Evolutionary conservation across 202 grass and related monocot species (phyloP), one percentile per base, ranked within the genome.

Genomic region (Cymbopogon flexuosus): DNA sequence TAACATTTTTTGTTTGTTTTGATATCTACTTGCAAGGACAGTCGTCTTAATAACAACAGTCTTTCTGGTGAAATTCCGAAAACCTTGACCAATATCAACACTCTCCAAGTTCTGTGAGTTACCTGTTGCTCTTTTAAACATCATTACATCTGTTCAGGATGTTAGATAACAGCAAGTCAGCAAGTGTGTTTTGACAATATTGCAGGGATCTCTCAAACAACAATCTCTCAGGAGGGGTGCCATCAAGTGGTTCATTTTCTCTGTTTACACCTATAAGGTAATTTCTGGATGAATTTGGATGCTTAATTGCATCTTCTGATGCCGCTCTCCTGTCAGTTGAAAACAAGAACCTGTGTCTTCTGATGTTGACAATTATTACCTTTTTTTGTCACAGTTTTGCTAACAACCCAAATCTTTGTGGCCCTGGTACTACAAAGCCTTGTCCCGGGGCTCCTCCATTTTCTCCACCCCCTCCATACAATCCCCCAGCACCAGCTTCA

Each of bases 21-120:
- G 59, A 75, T 89, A 31, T 79, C 70, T 87, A 35, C 78, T 74
- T 92, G 84, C 57, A 86, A 93, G 82, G 71, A 90, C 70, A 97
- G 94, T 30, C 94, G 94, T 81, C 88, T 97, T 79, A 97, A 97
- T 85, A 97, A 97, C 90, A 97, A 97, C 79, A 89, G 81, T 37
- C 83, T 97, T 77, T 82, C 76, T 12, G 84, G 88, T 76, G 5
- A 8, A 80, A 97, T 97, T 71, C 92, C 94, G 7, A 18, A 79
- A 21, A 93, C 84, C 12, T 83, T 97, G 62, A 93, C 76, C 40
- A 77, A 54, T 27, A 94, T 97, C 80, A 52, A 11, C 14, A 79
- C 90, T n/a, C 91, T 97, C 33, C 94, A 94, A 93, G 94, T 97
- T 81, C 81, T 97, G 94, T 97, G 92, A 92, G 94, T 97, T 63